phyloP scores from a whole-genome alignment of 2,329 filamentous ascomycete species.

The Epichloe uncinata region DNA sequence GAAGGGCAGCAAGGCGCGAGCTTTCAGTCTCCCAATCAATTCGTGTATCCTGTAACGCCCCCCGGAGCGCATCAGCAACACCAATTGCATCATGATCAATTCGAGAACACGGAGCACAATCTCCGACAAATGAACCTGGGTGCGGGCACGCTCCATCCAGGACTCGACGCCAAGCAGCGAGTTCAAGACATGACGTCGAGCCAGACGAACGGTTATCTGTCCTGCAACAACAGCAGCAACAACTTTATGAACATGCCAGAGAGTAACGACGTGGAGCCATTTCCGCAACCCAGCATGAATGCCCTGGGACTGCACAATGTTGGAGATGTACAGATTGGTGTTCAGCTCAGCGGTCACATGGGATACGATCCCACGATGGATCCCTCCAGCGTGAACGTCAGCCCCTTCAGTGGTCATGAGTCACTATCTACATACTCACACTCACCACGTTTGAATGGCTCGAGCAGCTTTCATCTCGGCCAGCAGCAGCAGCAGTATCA shows the following conservation, averaged over 20 bases:
- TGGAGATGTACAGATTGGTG: constrained; percentile 11
- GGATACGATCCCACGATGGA: constrained; percentile 19
- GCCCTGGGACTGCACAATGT: constrained; percentile 19
- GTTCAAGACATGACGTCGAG: constrained; percentile 14
- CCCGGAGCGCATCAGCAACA: constrained; percentile 13
- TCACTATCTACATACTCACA: constrained; percentile 21
- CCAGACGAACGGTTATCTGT: constrained; percentile 13
- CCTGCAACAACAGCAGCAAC: constrained; percentile 3
- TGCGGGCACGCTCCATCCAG: constrained; percentile 14
- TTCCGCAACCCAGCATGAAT: constrained; percentile 15
- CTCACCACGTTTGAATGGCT: constrained; percentile 18
- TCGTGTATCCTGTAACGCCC: constrained; percentile 16
- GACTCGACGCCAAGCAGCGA: constrained; percentile 11
- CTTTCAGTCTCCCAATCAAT: constrained; percentile 10
- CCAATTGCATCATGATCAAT: constrained; percentile 16
- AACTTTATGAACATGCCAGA: constrained; percentile 15
- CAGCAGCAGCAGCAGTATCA: background rate
- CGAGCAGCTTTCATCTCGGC: background rate
- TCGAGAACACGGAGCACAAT: constrained; percentile 14
- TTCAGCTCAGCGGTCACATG: constrained; percentile 11
- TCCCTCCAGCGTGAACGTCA: constrained; percentile 20
- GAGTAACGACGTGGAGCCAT: constrained; percentile 18
- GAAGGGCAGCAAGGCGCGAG: constrained; percentile 2
- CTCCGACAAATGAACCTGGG: constrained; percentile 15
- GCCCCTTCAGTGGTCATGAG: constrained; percentile 24